These are phyloP conservation scores for Trifolium pratense DNA, from an alignment of 306 rosid genomes.

Conservation along the genomic window DNA sequence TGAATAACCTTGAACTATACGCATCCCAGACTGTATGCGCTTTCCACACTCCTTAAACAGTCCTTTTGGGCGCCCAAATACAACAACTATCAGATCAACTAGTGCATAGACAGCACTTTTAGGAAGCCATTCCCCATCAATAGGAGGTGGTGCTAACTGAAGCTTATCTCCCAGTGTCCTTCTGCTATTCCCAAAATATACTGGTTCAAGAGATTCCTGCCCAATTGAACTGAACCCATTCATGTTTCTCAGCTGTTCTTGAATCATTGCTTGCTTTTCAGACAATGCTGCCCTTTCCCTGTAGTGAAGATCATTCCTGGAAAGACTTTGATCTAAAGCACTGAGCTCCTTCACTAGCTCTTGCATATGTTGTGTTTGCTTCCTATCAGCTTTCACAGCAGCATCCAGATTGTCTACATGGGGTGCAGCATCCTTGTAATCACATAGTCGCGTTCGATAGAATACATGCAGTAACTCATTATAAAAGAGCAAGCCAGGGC, in stretches of 20 bases:
- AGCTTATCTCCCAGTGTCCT: constrained; percentile 81
- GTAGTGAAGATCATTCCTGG: constrained; percentile 76
- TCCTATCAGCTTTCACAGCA: constrained; percentile 84
- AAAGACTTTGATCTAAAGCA: constrained; percentile 80
- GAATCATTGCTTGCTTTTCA: constrained; percentile 74
- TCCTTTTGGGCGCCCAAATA: constrained; percentile 94
- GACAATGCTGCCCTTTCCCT: constrained; percentile 84
- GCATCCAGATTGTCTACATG: constrained; percentile 92
- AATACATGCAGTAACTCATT: constrained; percentile 89
- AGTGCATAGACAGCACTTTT: constrained; percentile 92
- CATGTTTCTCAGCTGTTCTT: constrained; percentile 62
- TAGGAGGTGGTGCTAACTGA: constrained; percentile 85
- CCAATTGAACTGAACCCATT: constrained; percentile 56
- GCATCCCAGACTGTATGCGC: constrained; percentile 88
- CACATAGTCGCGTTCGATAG: constrained; percentile 87
- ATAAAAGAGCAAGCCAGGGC: constrained; percentile 85
- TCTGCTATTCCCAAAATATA: constrained; percentile 78
- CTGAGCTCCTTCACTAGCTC: constrained; percentile 74
- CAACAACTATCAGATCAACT: constrained; percentile 82
- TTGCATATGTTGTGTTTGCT: constrained; percentile 64
- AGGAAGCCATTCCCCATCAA: constrained; percentile 98
- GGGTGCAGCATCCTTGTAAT: constrained; percentile 90
- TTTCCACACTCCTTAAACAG: constrained; percentile 91
- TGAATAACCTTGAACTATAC: constrained; percentile 66
- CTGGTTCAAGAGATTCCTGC: constrained; percentile 72